phyloP scores from a whole-genome alignment of 2,329 filamentous ascomycete genomes.

The Colletotrichum sidae region DNA sequence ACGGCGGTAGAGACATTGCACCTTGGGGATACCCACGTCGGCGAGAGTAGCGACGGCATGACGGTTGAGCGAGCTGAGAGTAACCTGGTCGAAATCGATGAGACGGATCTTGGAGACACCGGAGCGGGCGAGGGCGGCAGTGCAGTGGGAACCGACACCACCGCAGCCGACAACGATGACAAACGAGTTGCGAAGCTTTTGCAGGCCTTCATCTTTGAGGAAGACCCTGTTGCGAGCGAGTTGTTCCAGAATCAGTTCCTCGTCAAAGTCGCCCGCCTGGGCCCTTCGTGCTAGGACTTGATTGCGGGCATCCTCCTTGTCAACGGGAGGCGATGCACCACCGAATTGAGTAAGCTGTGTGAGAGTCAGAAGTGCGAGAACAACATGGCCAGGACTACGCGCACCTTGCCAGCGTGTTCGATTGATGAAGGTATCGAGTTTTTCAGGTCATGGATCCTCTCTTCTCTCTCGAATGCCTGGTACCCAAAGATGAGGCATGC shows the following conservation, averaged over 20 bases:
- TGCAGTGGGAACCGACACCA: conserved; percentile 93
- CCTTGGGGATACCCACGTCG: conserved; percentile 94
- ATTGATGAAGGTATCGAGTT: conserved; percentile 64
- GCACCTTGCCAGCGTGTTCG: conserved; percentile 48
- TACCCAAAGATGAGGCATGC: conserved; percentile 72
- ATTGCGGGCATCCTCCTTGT: conserved; percentile 72
- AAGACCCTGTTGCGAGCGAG: conserved; percentile 94
- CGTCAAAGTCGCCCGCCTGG: conserved; percentile 73
- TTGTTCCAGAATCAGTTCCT: conserved; percentile 92
- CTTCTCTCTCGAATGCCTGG: conserved; percentile 68
- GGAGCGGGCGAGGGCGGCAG: conserved; percentile 86
- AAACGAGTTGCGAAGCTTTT: conserved; percentile 83
- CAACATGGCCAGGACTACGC: background rate
- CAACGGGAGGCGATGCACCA: conserved; percentile 60
- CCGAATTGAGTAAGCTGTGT: conserved; percentile 71
- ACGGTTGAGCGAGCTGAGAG: conserved; percentile 92
- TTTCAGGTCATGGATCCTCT: conserved; percentile 68
- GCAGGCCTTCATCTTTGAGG: conserved; percentile 83
- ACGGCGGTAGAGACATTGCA: conserved; percentile 82
- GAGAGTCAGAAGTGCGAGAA: conserved; percentile 38
- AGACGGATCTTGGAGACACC: conserved; percentile 89
- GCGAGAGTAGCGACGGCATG: conserved; percentile 94
- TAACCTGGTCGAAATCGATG: conserved; percentile 98
- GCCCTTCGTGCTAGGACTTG: conserved; percentile 69
- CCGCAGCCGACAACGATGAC: conserved; percentile 93